Conservation (phyloP, 2,329 filamentous ascomycete genomes). For the Ilyonectria robusta region DNA sequence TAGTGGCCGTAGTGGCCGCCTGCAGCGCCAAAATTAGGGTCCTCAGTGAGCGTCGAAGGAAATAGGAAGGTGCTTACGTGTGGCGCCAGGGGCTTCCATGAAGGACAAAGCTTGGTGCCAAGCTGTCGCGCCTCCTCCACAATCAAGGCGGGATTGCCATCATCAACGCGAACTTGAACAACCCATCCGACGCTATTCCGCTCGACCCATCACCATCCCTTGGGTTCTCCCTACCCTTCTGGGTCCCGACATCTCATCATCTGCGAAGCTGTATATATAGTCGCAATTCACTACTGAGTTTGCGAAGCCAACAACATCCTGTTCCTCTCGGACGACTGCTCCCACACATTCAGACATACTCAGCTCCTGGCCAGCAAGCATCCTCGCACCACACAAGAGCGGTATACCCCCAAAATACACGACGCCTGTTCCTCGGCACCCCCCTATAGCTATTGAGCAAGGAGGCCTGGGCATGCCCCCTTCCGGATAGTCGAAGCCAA, state of each 20-base stretch:
- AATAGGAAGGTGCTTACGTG: slow-evolving; percentile 22
- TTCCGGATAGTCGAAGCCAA: slow-evolving; percentile 12
- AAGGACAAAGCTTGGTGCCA: neutral
- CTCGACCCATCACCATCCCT: neutral
- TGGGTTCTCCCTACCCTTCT: too few relatives aligned
- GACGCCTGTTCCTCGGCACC: neutral
- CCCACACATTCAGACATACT: neutral
- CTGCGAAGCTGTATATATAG: neutral
- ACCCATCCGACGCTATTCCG: neutral
- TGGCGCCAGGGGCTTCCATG: slow-evolving; percentile 25
- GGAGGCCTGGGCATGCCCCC: neutral
- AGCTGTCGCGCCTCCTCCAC: slow-evolving; percentile 20
- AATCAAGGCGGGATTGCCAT: slow-evolving; percentile 17
- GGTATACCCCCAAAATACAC: neutral
- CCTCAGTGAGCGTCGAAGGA: neutral
- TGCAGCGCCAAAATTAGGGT: neutral
- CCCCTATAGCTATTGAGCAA: neutral
- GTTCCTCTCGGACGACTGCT: neutral
- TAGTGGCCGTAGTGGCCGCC: neutral
- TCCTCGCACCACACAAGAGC: neutral
- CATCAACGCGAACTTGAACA: slow-evolving; percentile 15
- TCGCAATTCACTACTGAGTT: neutral
- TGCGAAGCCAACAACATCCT: neutral
- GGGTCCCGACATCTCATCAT: neutral
- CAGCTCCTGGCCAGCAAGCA: neutral